A percentile compares a stretch with the other conserved stretches of the same genome.
Conservation (phyloP, 169 alveolate species). For the Plasmodium coatneyi region DNA sequence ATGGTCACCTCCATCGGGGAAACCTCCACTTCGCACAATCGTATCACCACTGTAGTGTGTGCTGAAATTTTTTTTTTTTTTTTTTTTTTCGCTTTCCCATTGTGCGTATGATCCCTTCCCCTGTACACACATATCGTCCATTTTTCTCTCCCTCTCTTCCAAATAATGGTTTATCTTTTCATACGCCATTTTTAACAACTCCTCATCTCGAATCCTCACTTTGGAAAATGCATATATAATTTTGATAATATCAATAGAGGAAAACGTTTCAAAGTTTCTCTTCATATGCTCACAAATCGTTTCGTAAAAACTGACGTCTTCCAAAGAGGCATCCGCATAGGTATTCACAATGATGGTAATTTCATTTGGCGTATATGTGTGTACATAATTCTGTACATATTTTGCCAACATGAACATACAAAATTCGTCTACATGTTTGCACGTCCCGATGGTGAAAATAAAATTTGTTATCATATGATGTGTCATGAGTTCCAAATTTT, state of each 20-base stretch:
- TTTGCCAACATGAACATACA: constrained; percentile 75
- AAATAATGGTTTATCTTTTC: constrained; percentile 41
- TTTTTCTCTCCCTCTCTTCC: constrained; percentile 33
- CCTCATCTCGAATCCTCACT: constrained; percentile 57
- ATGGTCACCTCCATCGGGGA: not conserved
- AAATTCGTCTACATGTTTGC: constrained; percentile 67
- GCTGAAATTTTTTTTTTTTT: not conserved
- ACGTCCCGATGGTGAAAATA: constrained; percentile 72
- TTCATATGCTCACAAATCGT: constrained; percentile 66
- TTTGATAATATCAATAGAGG: constrained; percentile 56
- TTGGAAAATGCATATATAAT: constrained; percentile 52
- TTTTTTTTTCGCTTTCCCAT: not conserved
- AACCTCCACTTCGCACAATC: not conserved
- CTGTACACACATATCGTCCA: not conserved
- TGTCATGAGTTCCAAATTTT: constrained; percentile 46
- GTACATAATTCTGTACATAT: constrained; percentile 58
- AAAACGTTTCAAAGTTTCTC: constrained; percentile 17
- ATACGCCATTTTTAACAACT: constrained; percentile 43
- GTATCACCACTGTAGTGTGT: not conserved
- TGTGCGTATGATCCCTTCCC: not conserved
- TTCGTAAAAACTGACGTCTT: constrained; percentile 70
- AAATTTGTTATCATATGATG: constrained; percentile 56
- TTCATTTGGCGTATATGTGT: constrained; percentile 30
- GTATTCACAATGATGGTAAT: constrained; percentile 63
- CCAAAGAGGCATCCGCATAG: constrained; percentile 72